A percentile compares a stretch with the other conserved stretches of the same genome.
phyloP scores from a whole-genome alignment of 2,329 filamentous ascomycete species.

The Mycosphaerelloides madeirae region DNA sequence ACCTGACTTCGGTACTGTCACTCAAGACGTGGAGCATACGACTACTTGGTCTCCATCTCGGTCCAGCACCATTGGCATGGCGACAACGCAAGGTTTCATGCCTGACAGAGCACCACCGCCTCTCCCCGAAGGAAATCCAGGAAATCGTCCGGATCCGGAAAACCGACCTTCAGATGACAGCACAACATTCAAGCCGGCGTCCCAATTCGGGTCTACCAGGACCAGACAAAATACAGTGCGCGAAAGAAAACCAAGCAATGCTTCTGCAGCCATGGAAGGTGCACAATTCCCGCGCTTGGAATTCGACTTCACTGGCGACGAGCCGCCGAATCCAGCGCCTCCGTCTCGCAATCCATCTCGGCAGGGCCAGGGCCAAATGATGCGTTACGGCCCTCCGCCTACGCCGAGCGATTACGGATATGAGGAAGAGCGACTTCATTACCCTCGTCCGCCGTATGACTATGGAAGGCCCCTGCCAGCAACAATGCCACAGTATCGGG shows the following conservation, averaged over 20 bases:
- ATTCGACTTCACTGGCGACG: conserved; percentile 17
- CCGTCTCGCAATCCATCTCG: conserved; percentile 22
- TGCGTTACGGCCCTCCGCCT: conserved; percentile 20
- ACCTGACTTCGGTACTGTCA: conserved; percentile 6
- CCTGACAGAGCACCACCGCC: conserved; percentile 7
- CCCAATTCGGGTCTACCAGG: conserved; percentile 4
- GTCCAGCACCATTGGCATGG: conserved; percentile 8
- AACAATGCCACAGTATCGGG: conserved; percentile 1
- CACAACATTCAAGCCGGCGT: conserved; percentile 7
- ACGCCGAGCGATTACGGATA: conserved; percentile 20
- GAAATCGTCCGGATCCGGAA: conserved; percentile 2
- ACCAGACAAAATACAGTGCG: conserved; percentile 1
- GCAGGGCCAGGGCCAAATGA: conserved; percentile 17
- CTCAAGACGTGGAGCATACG: conserved; percentile 1
- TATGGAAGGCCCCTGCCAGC: conserved; percentile 18
- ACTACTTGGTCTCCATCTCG: no score
- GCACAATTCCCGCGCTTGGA: conserved; percentile 14
- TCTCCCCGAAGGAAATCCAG: conserved; percentile 9
- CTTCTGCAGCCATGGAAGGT: conserved; percentile 12
- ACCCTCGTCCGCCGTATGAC: conserved; percentile 22
- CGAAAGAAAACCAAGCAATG: conserved; percentile 15
- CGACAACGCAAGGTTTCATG: conserved; percentile 7
- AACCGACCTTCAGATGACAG: conserved; percentile 8
- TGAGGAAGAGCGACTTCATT: conserved; percentile 21
- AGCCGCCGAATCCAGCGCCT: conserved; percentile 9